Evolutionary conservation across 345 rosid species (phyloP).

Genomic region (Arabidopsis arenosa): DNA sequence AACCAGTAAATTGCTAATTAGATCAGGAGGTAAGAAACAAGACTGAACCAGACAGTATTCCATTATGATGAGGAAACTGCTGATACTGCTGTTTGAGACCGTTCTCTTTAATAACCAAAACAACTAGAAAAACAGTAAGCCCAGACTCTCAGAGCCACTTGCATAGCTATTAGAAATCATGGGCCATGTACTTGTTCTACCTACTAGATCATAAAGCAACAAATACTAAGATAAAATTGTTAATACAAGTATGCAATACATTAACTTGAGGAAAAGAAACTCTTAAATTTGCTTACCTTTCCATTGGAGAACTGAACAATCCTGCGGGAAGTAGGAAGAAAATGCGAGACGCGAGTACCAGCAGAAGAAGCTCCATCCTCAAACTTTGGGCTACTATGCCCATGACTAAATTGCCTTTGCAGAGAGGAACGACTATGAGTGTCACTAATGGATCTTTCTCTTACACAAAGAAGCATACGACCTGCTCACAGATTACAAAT

Average conservation of each 20-base stretch:
- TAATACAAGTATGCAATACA: neutral
- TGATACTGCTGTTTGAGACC: neutral
- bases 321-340: conserved; percentile 91
- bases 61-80: neutral
- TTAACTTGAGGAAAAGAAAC: conserved; percentile 2
- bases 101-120: conserved; percentile 8
- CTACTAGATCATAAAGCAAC: conserved; percentile 17
- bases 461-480: conserved; percentile 73
- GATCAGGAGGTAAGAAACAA: conserved; percentile 9
- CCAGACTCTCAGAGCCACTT: conserved; percentile 16
- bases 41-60: conserved; percentile 6
- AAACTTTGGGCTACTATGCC: conserved; percentile 45
- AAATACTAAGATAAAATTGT: neutral
- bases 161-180: conserved; percentile 4
- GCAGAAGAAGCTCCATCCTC: conserved; percentile 42
- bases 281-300: conserved; percentile 57
- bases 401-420: conserved; percentile 50
- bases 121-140: conserved; percentile 5
- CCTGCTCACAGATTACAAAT: conserved; percentile 48
- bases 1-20: conserved; percentile 23
- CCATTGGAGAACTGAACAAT: conserved; percentile 98
- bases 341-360: conserved; percentile 64
- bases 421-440: conserved; percentile 45
- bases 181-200: conserved; percentile 13
- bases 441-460: conserved; percentile 51